Conservation (phyloP, 1,284 basidiomycete genomes). For the Mrakiaceae sp. region DNA sequence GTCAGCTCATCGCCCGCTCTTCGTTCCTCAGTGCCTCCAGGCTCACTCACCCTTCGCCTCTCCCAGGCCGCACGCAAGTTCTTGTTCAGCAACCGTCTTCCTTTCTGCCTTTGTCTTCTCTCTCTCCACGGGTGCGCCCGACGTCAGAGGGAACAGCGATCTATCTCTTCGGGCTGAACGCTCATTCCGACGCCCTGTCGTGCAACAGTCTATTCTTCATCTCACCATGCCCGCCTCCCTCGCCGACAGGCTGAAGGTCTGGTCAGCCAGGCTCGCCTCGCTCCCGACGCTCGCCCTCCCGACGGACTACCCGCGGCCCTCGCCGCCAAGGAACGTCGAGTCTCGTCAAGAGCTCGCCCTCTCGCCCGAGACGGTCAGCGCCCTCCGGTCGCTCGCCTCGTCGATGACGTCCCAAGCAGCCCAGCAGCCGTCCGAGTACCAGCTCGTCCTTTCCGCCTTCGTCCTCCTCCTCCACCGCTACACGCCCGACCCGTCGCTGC, state of each 20-base stretch:
- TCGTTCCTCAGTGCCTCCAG: too few relatives aligned
- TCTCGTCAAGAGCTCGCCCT: conserved; percentile 54
- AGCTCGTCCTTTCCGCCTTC: conserved; percentile 84
- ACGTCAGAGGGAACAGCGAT: too few relatives aligned
- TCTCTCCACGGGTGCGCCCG: too few relatives aligned
- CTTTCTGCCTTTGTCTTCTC: too few relatives aligned
- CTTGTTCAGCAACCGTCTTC: too few relatives aligned
- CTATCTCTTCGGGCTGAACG: too few relatives aligned
- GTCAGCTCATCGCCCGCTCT: too few relatives aligned
- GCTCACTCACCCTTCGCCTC: too few relatives aligned
- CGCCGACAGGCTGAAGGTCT: conserved; percentile 30
- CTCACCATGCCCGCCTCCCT: neutral
- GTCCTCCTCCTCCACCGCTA: conserved; percentile 84
- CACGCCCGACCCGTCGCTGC: conserved; percentile 88
- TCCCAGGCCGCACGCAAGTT: too few relatives aligned
- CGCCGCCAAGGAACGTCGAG: conserved; percentile 62
- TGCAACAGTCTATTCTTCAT: too few relatives aligned
- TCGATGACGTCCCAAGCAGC: conserved; percentile 33
- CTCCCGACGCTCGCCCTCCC: conserved; percentile 86
- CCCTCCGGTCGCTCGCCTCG: conserved; percentile 58
- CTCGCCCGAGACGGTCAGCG: conserved; percentile 38
- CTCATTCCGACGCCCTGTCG: too few relatives aligned
- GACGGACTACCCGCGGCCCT: conserved; percentile 89
- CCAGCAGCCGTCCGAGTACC: conserved; percentile 49
- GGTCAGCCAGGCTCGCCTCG: conserved; percentile 38